Conservation (phyloP, 2,329 filamentous ascomycete genomes). For the Ascocoryne sarcoides region DNA sequence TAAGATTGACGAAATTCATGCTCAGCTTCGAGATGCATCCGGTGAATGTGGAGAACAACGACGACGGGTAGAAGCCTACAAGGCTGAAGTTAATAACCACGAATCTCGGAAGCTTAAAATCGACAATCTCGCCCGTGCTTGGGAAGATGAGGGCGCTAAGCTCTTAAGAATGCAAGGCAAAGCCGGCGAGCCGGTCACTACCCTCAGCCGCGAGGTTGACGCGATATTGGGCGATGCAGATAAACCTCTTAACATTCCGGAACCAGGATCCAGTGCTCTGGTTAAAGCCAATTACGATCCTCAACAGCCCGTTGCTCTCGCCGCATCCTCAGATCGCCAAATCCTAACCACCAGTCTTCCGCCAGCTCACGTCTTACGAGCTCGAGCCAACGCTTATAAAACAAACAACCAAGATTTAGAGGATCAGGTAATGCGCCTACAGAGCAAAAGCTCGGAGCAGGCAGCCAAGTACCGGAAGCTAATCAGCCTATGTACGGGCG, state of each 20-base stretch:
- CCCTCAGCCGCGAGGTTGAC: constrained; percentile 43
- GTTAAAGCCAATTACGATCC: constrained; percentile 19
- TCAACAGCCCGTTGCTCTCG: constrained; percentile 35
- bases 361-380: constrained; percentile 50
- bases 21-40: constrained; percentile 71
- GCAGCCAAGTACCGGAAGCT: constrained; percentile 84
- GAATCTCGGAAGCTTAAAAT: constrained; percentile 61
- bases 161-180: constrained; percentile 40
- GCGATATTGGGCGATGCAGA: constrained; percentile 33
- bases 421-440: constrained; percentile 60
- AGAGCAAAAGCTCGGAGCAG: constrained; percentile 71
- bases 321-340: constrained; percentile 32
- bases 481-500: constrained; percentile 76
- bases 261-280: constrained; percentile 20
- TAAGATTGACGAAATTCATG: constrained; percentile 72
- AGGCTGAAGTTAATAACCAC: constrained; percentile 54
- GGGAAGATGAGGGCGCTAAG: constrained; percentile 57
- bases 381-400: constrained; percentile 62
- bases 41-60: constrained; percentile 70
- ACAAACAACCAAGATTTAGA: constrained; percentile 59
- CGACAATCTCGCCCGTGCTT: constrained; percentile 65
- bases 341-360: constrained; percentile 40
- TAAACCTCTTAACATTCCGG: constrained; percentile 20
- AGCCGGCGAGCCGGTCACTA: constrained; percentile 31
- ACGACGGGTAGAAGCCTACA: constrained; percentile 61